Evolutionary conservation across 495 filamentous ascomycete species (phyloP), one percentile per base, ranked within the genome.

Genomic region (Talaromyces trachyspermus): DNA sequence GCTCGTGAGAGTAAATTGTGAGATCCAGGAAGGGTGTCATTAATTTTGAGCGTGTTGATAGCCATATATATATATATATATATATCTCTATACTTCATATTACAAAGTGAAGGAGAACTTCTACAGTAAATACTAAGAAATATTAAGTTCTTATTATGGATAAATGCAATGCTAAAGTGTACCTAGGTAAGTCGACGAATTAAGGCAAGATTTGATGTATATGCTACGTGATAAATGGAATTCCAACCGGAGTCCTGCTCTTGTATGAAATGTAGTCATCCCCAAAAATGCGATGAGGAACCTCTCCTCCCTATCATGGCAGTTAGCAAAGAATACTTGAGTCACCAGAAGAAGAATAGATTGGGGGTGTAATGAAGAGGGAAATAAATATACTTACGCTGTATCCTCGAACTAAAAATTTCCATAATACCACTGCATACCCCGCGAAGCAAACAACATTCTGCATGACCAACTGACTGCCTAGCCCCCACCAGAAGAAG

Each of bases 401-500:
- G 55, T 51, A 98, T 89, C 50, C 92, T 69, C 14, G 49, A 62
- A 5, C 64, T 65, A 57, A 98, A 98, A 98, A 98, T 48, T 65
- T 73, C 86, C 86, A 95, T 57, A 97, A 58, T 15, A 91, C 82
- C 18, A 78, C 54, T 2, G 78, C 64, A 74, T 94, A 96, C 19
- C 63, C 83, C 17, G 83, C 51, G 15, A 90, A 77, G 56, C 89
- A 91, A 1, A 94, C 55, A 11, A 73, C 62, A 68, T 98, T 98
- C 25, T 91, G 90, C 47, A 95, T 69, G 22, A 94, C 79, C 45
- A 97, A 54, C 72, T 98, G 92, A 30, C 88, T 95, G 1, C 92
- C 92, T n/a, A 97, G 48, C 0, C 84, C 89, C 90, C 89, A 98
- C 84, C 88, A 97, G 60, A 95, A 98, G 66, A 94, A 98, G 1